Percentiles rank a stretch among this genome's conserved stretches.
Evolutionary conservation across 2,329 filamentous ascomycete genomes (phyloP).

Genomic region (Aspergillus hortae): DNA sequence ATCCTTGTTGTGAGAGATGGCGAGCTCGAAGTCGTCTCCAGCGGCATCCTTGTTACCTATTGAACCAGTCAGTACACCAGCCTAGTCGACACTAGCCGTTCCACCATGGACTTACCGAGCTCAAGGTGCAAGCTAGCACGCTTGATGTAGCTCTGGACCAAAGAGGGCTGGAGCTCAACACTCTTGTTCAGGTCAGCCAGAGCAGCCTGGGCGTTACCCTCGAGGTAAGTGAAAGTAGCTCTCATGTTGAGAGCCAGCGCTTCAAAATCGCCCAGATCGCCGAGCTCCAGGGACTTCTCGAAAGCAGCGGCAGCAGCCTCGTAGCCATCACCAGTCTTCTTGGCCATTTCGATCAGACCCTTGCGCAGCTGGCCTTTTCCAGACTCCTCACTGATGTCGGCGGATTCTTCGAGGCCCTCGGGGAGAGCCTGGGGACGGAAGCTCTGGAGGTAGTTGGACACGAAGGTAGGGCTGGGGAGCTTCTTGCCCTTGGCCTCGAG

Average conservation of each 20-base stretch:
- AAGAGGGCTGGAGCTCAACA: slow-evolving; percentile 78
- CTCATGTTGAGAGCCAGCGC: slow-evolving; percentile 94
- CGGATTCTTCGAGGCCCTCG: slow-evolving; percentile 74
- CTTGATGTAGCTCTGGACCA: slow-evolving; percentile 98
- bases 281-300: slow-evolving; percentile 79
- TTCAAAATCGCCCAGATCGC: slow-evolving; percentile 76
- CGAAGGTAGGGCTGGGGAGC: slow-evolving; percentile 91
- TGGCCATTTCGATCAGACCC: slow-evolving; percentile 74
- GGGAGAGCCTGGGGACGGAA: slow-evolving; percentile 83
- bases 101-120: slow-evolving; percentile 58
- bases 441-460: slow-evolving; percentile 98
- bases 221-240: slow-evolving; percentile 90
- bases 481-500: slow-evolving; percentile 75
- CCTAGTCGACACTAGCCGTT: background rate
- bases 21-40: slow-evolving; percentile 80
- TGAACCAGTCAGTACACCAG: slow-evolving; percentile 49
- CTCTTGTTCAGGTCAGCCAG: slow-evolving; percentile 86
- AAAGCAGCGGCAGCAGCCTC: slow-evolving; percentile 83
- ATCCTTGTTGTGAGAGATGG: slow-evolving; percentile 75
- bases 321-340: slow-evolving; percentile 87
- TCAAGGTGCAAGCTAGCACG: slow-evolving; percentile 97
- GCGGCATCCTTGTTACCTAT: slow-evolving; percentile 70
- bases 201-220: slow-evolving; percentile 80
- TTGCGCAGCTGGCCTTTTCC: slow-evolving; percentile 83
- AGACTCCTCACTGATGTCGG: slow-evolving; percentile 71